Evolutionary conservation across 805 yeast species (phyloP), one percentile per base, ranked within the genome.

Genomic region (Osmozyma mogii): DNA sequence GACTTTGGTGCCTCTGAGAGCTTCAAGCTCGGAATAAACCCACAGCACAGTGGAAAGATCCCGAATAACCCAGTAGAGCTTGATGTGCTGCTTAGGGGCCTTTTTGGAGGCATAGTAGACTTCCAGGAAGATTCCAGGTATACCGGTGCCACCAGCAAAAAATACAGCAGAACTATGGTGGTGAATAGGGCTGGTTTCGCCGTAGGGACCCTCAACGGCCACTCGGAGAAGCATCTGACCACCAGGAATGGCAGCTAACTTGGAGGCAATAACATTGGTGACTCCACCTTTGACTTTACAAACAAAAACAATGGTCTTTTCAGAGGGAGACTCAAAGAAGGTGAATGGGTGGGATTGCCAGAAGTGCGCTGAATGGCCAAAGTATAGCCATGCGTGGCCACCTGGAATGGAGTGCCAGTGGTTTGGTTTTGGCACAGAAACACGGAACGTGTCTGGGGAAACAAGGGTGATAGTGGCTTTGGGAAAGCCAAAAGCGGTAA

Each of bases 71-170:
- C 47, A 43, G 12, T 34, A 17, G 25, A 43, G 31, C 29, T 36
- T 36, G 17, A 41, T 29, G 16, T 24, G 27, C 17, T 34, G 39
- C 8, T 24, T 30, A 7, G 29, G 32, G 2, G 52, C 40, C 15
- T 43, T 48, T 10, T 22, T 25, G 11, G 52, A 52, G 30, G 56
- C 35, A 33, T 55, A 50, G 22, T 43, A 31, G 25, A 62, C 65
- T 40, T 65, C 67, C 12, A 64, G 59, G 27, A 56, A 52, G 15
- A 66, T 54, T 14, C 76, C 83, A 1, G 89, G 77, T 29, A 82
- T 61, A 31, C 92, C 92, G 31, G 75, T 75, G 17, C 92, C 89
- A 27, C 85, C 88, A 6, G 88, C 80, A 15, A 81, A 37, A 25
- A 78, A 64, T 5, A 78, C 61, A 5, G 77, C 68, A 33, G 70